Conservation (phyloP, 2,329 filamentous ascomycete species). For the Alternaria sp. region DNA sequence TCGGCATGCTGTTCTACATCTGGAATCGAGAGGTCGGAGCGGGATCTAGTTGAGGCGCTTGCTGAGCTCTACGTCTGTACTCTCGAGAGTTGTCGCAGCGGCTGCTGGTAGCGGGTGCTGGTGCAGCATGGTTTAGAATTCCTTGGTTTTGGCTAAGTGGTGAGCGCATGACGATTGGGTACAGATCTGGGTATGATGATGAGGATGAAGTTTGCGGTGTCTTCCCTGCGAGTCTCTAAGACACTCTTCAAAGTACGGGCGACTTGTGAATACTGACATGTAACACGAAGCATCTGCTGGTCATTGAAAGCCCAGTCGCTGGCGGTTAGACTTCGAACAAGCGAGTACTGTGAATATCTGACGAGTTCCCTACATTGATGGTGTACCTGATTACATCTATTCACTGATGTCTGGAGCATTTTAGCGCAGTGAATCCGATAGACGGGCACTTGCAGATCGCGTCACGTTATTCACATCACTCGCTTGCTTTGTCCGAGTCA, state of each 20-base stretch:
- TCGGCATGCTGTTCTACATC: conserved; percentile 7
- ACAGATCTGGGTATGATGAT: not conserved
- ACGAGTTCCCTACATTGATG: not conserved
- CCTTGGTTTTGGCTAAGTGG: not conserved
- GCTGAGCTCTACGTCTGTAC: not conserved
- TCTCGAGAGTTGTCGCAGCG: conserved; percentile 5
- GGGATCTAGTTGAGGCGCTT: conserved; percentile 2
- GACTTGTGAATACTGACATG: not conserved
- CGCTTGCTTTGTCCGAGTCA: not conserved
- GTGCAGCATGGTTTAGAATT: not conserved
- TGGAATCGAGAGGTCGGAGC: conserved; percentile 3
- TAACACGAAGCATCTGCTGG: not conserved
- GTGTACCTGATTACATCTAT: not conserved
- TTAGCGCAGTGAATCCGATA: not conserved
- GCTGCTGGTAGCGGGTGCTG: not conserved
- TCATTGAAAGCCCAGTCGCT: not conserved
- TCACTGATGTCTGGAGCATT: not conserved
- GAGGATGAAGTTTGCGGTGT: not conserved
- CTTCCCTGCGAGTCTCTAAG: not conserved
- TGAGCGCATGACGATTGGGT: not conserved
- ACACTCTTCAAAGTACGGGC: not conserved
- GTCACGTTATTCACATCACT: not conserved
- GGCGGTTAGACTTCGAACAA: not conserved
- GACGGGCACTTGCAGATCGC: not conserved
- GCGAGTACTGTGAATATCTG: not conserved